Evolutionary conservation across 164 flowering plant species (phyloP).

Genomic region (Umbellularia californica): DNA sequence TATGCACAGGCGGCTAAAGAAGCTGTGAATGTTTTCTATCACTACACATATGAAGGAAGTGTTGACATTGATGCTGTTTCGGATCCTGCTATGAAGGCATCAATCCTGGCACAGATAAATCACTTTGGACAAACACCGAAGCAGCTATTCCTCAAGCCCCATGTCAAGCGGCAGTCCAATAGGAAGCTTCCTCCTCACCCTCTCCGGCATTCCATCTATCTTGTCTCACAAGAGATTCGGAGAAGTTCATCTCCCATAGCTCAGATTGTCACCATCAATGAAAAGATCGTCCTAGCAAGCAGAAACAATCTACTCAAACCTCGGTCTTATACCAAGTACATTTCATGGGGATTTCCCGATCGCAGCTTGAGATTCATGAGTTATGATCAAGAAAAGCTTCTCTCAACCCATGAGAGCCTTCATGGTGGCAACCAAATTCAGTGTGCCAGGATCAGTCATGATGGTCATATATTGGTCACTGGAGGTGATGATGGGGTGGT

Average conservation of each 20-base stretch:
- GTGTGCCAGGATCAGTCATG: slow-evolving; percentile 78
- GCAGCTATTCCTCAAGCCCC: slow-evolving; percentile 85
- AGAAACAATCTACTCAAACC: slow-evolving; percentile 75
- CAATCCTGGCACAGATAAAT: slow-evolving; percentile 94
- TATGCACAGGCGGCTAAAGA: slow-evolving; percentile 84
- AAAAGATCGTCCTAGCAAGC: slow-evolving; percentile 75
- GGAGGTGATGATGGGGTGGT: slow-evolving; percentile 87
- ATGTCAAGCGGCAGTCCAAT: slow-evolving; percentile 71
- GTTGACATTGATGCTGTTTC: slow-evolving; percentile 93
- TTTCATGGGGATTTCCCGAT: slow-evolving; percentile 96
- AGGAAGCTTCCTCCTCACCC: slow-evolving; percentile 72
- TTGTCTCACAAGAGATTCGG: slow-evolving; percentile 70
- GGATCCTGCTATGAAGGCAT: slow-evolving; percentile 97
- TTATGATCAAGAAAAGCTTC: slow-evolving; percentile 85
- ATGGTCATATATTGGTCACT: slow-evolving; percentile 77
- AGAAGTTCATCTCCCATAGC: slow-evolving; percentile 42
- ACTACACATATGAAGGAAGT: slow-evolving; percentile 95
- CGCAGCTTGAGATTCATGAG: slow-evolving; percentile 82
- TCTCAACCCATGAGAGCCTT: slow-evolving; percentile 91
- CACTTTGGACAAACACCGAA: slow-evolving; percentile 99
- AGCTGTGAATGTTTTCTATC: slow-evolving; percentile 95
- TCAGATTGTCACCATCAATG: slow-evolving; percentile 66
- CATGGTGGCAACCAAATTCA: slow-evolving; percentile 88
- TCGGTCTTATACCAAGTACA: slow-evolving; percentile 62
- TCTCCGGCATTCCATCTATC: slow-evolving; percentile 55